phyloP scores from a whole-genome alignment of 2,329 filamentous ascomycete species.

The Pseudomassariella vexata region DNA sequence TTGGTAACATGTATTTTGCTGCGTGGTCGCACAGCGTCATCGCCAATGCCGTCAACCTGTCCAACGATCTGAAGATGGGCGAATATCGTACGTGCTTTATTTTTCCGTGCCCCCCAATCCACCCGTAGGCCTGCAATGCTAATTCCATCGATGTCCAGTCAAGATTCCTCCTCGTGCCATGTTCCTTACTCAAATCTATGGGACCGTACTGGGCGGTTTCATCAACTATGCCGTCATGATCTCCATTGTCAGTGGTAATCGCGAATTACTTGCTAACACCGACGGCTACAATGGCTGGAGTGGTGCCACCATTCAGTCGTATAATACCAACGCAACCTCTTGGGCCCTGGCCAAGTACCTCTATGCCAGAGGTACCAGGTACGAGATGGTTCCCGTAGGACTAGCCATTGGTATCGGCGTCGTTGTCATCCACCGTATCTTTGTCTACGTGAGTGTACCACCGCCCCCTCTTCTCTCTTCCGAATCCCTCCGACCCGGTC shows the following conservation, averaged over 20 bases:
- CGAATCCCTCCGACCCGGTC: no score
- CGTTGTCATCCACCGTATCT: slow-evolving; percentile 37
- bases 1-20: slow-evolving; percentile 55
- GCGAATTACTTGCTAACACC: slow-evolving; percentile 36
- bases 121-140: slow-evolving; percentile 5
- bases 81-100: slow-evolving; percentile 42
- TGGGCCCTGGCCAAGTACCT: slow-evolving; percentile 49
- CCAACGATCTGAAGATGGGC: slow-evolving; percentile 51
- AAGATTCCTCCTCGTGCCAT: slow-evolving; percentile 50
- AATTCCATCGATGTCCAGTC: slow-evolving; percentile 25
- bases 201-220: slow-evolving; percentile 46
- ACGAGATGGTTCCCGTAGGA: slow-evolving; percentile 44
- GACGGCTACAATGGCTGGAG: slow-evolving; percentile 47
- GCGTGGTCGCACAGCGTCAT: slow-evolving; percentile 55
- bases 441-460: slow-evolving; percentile 31
- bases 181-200: slow-evolving; percentile 51
- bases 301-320: slow-evolving; percentile 43
- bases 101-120: neutral
- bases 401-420: slow-evolving; percentile 39
- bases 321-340: slow-evolving; percentile 40
- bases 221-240: slow-evolving; percentile 53
- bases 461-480: neutral
- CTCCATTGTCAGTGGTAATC: slow-evolving; percentile 42
- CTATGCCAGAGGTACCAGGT: slow-evolving; percentile 37
- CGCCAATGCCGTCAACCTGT: slow-evolving; percentile 40